Evolutionary conservation across 345 rosid genomes (phyloP).

Genomic region (Brassica rapa): DNA sequence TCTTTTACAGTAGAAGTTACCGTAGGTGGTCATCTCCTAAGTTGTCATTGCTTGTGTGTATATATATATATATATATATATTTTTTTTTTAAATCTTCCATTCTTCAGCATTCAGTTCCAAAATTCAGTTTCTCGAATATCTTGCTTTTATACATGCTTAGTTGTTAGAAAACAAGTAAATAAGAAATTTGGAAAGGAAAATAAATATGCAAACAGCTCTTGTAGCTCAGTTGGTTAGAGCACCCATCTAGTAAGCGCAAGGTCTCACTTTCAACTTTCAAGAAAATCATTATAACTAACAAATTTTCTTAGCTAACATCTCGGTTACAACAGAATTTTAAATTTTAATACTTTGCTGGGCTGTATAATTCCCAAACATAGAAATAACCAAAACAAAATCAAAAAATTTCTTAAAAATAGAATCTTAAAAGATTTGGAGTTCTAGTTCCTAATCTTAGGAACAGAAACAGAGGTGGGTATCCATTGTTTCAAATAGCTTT

Average conservation of each 20-base stretch:
- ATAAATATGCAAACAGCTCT: constrained; percentile 46
- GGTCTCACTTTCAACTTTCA: constrained; percentile 97
- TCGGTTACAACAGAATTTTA: not conserved
- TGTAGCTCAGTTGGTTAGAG: constrained; percentile 98
- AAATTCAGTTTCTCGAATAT: no score
- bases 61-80: no score
- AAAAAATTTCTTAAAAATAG: constrained; percentile 21
- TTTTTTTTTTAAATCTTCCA: no score
- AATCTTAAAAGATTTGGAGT: not conserved
- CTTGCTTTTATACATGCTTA: no score
- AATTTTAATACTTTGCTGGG: not conserved
- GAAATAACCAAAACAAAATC: not conserved
- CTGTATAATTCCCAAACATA: constrained; percentile 22
- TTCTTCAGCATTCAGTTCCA: no score
- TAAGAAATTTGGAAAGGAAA: no score
- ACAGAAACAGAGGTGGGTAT: constrained; percentile 12
- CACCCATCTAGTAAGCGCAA: constrained; percentile 93
- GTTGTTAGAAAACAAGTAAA: no score
- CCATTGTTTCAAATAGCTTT: constrained; percentile 15
- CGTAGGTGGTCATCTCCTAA: no score
- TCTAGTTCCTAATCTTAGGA: constrained; percentile 22
- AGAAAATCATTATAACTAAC: constrained; percentile 51
- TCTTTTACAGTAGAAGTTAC: no score
- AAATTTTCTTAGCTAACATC: not conserved
- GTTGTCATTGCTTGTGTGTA: no score